These are phyloP conservation scores for Gynochthodes officinalis DNA, from an alignment of 257 asterid genomes.

Conservation along the genomic window DNA sequence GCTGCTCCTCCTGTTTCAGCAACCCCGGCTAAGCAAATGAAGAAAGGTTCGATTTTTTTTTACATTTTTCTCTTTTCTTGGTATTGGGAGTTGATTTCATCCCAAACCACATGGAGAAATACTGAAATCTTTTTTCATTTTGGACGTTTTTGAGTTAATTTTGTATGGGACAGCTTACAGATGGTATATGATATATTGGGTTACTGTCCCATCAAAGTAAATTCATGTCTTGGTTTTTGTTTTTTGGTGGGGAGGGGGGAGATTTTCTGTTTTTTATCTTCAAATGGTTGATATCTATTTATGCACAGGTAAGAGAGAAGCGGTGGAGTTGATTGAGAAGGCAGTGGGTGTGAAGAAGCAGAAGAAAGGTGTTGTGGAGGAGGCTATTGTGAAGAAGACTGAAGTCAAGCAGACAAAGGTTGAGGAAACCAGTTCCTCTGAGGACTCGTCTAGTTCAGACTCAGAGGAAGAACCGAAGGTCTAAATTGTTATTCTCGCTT, in stretches of 20 bases:
- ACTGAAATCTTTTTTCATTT: neutral
- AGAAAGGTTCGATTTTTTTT: constrained; percentile 41
- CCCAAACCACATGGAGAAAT: neutral
- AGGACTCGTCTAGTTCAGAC: constrained; percentile 26
- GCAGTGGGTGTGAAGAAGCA: constrained; percentile 32
- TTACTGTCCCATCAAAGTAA: neutral
- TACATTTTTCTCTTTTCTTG: neutral
- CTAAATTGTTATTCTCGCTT: no score
- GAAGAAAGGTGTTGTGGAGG: constrained; percentile 33
- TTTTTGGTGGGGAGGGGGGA: neutral
- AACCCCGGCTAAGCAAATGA: constrained; percentile 41
- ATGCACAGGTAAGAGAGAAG: constrained; percentile 42
- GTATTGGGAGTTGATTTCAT: no score
- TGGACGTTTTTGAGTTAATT: neutral
- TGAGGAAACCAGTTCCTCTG: constrained; percentile 47
- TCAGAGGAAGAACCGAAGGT: constrained; percentile 37
- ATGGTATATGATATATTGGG: neutral
- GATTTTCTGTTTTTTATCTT: neutral
- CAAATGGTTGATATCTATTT: neutral
- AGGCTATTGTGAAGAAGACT: constrained; percentile 26
- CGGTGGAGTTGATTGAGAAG: constrained; percentile 37
- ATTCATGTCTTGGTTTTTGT: neutral
- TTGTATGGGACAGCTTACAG: neutral
- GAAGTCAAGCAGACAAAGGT: constrained; percentile 37
- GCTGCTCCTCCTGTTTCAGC: constrained; percentile 28